Evolutionary conservation across 441 rosid species (phyloP), one percentile per base, ranked within the genome.

Genomic region (Syzygium malaccense): DNA sequence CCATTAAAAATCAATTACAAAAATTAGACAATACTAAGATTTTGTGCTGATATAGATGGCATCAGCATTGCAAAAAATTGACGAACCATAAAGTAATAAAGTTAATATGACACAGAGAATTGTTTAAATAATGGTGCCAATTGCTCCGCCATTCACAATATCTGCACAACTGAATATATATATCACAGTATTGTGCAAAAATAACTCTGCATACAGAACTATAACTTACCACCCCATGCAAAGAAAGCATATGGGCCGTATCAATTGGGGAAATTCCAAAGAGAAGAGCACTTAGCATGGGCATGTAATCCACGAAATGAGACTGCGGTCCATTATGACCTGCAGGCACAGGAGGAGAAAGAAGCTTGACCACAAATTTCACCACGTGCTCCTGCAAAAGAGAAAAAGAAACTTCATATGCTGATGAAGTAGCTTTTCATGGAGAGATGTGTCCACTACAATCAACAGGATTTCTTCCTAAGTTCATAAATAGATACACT

Each of bases 161-260:
- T 75, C 41, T 41, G 83, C 25, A 41, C 18, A n/a, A 75, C 12
- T 41, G 28, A 7, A 45, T 7, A 45, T 45, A 45, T 26, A 32
- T 49, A 88, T 84, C 2, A 4, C 30, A 30, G 20, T 49, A 45
- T 60, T 3, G 25, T 55, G 30, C 54, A 33, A 14, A 53, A 28
- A 15, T 32, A 58, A 18, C 66, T 57, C 15, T 11, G 53, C 25
- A 85, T 49, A 55, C 78, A 55, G 12, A 49, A 53, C 45, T 57
- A 55, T 89, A 86, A 93, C 96, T 93, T 92, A 95, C 97, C 93
- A 93, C 90, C 20, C 96, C 97, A 90, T 95, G 96, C 91, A 95
- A 89, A 83, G 96, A 93, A 86, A 95, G 95, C 86, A 94, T 91
- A 87, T 94, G 97, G 33, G 93, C 95, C 85, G 92, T 91, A 51